Percentiles rank a stretch among this genome's conserved stretches.
These are phyloP conservation scores for Knoxdaviesia proteae DNA, from an alignment of 2,329 filamentous ascomycete species.

Conservation along the genomic window DNA sequence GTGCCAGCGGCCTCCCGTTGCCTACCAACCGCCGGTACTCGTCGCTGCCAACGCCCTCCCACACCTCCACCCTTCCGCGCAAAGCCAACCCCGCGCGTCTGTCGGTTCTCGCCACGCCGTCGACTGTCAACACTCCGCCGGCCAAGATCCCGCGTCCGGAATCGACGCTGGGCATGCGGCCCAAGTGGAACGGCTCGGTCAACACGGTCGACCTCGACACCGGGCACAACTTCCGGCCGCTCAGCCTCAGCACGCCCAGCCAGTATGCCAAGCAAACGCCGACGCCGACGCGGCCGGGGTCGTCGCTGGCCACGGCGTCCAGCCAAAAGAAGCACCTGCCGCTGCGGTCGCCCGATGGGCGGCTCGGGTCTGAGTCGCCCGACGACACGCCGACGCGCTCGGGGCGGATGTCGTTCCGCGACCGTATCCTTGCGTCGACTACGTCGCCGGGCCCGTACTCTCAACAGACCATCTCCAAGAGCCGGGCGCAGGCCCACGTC, in stretches of 20 bases:
- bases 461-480: conserved; percentile 23
- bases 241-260: conserved; percentile 37
- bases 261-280: conserved; percentile 28
- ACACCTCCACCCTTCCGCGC: conserved; percentile 14
- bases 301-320: conserved; percentile 20
- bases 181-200: conserved; percentile 51
- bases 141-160: conserved; percentile 21
- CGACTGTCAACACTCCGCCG: conserved; percentile 25
- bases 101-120: conserved; percentile 26
- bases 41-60: conserved; percentile 23
- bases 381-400: conserved; percentile 24
- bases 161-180: conserved; percentile 31
- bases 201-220: conserved; percentile 42
- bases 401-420: conserved; percentile 31
- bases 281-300: conserved; percentile 18
- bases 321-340: conserved; percentile 17
- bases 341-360: conserved; percentile 22
- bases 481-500: conserved; percentile 20
- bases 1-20: conserved; percentile 19
- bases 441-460: conserved; percentile 25
- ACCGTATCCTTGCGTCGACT: conserved; percentile 23
- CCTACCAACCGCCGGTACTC: conserved; percentile 24
- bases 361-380: conserved; percentile 27
- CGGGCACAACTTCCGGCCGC: conserved; percentile 47
- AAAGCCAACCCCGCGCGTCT: conserved; percentile 21